phyloP scores from a whole-genome alignment of 2,329 filamentous ascomycete species.

The Metarhizium album region DNA sequence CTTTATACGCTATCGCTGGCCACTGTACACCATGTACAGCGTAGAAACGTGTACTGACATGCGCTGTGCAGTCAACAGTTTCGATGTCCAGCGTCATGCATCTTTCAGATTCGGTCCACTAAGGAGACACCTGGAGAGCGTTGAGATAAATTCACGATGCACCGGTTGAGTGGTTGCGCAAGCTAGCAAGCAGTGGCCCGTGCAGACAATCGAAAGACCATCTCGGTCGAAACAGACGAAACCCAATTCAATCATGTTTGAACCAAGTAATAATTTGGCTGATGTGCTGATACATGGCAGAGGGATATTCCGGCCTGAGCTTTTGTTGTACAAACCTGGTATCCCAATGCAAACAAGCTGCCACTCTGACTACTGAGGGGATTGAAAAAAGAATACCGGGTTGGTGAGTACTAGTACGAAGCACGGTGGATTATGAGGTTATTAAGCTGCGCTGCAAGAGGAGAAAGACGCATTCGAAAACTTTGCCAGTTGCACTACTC shows the following conservation, averaged over 20 bases:
- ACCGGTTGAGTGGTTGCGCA: background rate
- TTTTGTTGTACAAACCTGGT: too few species aligned
- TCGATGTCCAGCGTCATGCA: background rate
- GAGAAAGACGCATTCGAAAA: background rate
- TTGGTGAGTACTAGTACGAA: background rate
- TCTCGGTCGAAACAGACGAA: background rate
- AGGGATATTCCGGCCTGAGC: too few species aligned
- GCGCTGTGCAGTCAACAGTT: background rate
- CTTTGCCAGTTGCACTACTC: too few species aligned
- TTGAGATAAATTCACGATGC: slow-evolving; percentile 5
- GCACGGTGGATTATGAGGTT: background rate
- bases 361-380: too few species aligned
- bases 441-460: background rate
- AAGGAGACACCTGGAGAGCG: background rate
- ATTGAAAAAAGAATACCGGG: too few species aligned
- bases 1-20: too few species aligned
- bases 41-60: too few species aligned
- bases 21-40: too few species aligned
- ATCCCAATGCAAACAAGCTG: too few species aligned
- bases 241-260: background rate
- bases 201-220: background rate
- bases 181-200: background rate
- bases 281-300: too few species aligned
- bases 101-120: background rate
- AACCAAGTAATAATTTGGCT: background rate